Evolutionary conservation across 1,139 yeast species (phyloP).

Genomic region (Suhomyces guaymorum): DNA sequence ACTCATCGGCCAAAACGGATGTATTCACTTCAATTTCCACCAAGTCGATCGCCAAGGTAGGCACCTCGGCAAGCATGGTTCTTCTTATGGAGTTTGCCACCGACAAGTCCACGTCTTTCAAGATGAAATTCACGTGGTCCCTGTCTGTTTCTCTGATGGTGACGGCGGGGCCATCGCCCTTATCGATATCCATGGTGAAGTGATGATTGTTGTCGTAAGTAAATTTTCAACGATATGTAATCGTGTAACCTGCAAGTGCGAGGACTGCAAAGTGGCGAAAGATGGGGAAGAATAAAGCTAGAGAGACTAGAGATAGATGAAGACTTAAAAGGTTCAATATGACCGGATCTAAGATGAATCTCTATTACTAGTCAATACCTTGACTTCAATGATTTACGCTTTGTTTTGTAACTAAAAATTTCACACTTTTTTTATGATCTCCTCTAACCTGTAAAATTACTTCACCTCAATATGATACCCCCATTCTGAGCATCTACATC

Average conservation of each 20-base stretch:
- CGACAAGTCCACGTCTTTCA: conserved; percentile 84
- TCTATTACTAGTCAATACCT: too few species aligned
- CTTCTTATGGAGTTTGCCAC: conserved; percentile 92
- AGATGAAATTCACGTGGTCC: conserved; percentile 87
- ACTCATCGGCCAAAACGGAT: conserved; percentile 94
- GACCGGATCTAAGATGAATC: too few species aligned
- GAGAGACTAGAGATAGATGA: too few species aligned
- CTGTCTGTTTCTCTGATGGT: conserved; percentile 83
- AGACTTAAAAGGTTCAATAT: too few species aligned
- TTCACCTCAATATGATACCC: too few species aligned
- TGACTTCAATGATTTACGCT: too few species aligned
- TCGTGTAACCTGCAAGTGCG: conserved; percentile 2
- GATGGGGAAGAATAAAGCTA: too few species aligned
- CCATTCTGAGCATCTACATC: too few species aligned
- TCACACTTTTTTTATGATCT: too few species aligned
- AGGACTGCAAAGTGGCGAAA: too few species aligned
- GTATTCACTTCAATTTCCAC: conserved; percentile 94
- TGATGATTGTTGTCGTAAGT: conserved; percentile 2
- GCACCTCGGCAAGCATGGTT: conserved; percentile 93
- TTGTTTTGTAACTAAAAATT: too few species aligned
- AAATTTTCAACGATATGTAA: conserved; percentile 3
- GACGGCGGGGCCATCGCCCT: conserved; percentile 63
- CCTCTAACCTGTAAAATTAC: too few species aligned
- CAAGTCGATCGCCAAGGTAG: conserved; percentile 91
- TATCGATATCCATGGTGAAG: conserved; percentile 40